Base-by-base conservation (phyloP, 345 rosid species). In the Moricandia moricandioides region DNA sequence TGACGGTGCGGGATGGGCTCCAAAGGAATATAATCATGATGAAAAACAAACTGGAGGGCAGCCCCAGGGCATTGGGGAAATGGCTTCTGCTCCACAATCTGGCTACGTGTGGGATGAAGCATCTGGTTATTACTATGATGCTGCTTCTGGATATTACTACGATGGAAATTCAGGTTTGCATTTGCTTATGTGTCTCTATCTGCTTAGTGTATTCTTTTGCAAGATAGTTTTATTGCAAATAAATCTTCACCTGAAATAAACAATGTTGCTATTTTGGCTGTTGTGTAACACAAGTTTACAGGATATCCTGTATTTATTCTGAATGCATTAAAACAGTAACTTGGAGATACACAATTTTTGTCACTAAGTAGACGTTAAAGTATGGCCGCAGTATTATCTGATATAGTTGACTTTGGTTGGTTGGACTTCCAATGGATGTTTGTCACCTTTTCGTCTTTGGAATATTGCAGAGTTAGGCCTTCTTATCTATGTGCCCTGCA, bases 81-180 rank as follows among this genome's bases (percentile, higher is more conserved):
- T 62, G 82, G 86, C 80, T 49, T 80, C 87, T 33, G 88, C 84
- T 58, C 84, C 80, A 35, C 98, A 91, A 52, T 90, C 98, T 66
- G 98, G 97, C 59, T 95, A 90, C 83, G 94, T 92, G 45, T 95
- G 99, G 99, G 99, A 95, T 83, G 98, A 95, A 82, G 87, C 99
- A 57, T 95, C 99, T 80, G 99, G 99, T 70, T 95, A 95, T 81
- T 95, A 95, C 86, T 95, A 87, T 62, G 99, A 95, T 85, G 97
- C 98, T 78, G 93, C 92, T 74, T 92, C 98, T 74, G 98, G 97
- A 69, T 95, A 92, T 83, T 95, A 95, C 87, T 95, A 89, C 34
- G 99, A 95, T 79, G 98, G 97, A 80, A 89, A 86, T 83, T 83
- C 99, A 84, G 99, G 99, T 92, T 65, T 70, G 81, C 34, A 56